These are phyloP conservation scores for Komagataella phaffii DNA, from an alignment of 805 yeast species.

Conservation along the genomic window DNA sequence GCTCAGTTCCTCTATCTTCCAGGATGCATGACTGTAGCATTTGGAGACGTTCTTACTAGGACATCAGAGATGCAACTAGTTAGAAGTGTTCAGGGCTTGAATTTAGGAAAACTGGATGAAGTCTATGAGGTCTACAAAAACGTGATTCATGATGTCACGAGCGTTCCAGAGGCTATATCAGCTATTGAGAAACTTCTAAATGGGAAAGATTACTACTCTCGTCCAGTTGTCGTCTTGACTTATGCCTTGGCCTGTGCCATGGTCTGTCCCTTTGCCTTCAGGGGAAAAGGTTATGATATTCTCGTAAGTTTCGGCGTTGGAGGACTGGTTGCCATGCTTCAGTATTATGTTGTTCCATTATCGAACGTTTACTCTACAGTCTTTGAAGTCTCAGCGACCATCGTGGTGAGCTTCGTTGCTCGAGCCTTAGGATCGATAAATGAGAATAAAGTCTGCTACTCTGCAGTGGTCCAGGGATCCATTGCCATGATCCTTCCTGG, in stretches of 20 bases:
- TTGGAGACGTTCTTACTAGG: slow-evolving; percentile 88
- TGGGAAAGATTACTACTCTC: slow-evolving; percentile 47
- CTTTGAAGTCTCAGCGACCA: slow-evolving; percentile 84
- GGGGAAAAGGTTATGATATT: slow-evolving; percentile 79
- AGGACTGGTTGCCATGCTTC: slow-evolving; percentile 67
- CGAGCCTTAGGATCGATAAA: slow-evolving; percentile 81
- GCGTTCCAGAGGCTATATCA: slow-evolving; percentile 76
- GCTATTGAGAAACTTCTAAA: slow-evolving; percentile 56
- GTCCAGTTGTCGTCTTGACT: slow-evolving; percentile 65
- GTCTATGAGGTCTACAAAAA: slow-evolving; percentile 76
- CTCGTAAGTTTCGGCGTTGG: slow-evolving; percentile 79
- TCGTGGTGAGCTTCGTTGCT: slow-evolving; percentile 75
- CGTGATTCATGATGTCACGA: slow-evolving; percentile 79
- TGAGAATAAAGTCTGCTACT: slow-evolving; percentile 56
- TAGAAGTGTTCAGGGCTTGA: slow-evolving; percentile 79
- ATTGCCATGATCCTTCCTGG: slow-evolving; percentile 89
- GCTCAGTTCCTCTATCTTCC: slow-evolving; percentile 89
- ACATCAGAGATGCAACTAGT: slow-evolving; percentile 90
- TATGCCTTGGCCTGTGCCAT: slow-evolving; percentile 71
- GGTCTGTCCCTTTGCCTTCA: slow-evolving; percentile 81
- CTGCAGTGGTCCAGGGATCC: slow-evolving; percentile 83
- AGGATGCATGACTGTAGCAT: slow-evolving; percentile 89
- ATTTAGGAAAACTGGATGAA: slow-evolving; percentile 67
- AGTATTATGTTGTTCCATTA: slow-evolving; percentile 67
- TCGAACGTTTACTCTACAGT: slow-evolving; percentile 79